Percentiles rank a stretch among this genome's conserved stretches.
Conservation (phyloP, 1,284 basidiomycete species). For the Bjerkandera adusta region DNA sequence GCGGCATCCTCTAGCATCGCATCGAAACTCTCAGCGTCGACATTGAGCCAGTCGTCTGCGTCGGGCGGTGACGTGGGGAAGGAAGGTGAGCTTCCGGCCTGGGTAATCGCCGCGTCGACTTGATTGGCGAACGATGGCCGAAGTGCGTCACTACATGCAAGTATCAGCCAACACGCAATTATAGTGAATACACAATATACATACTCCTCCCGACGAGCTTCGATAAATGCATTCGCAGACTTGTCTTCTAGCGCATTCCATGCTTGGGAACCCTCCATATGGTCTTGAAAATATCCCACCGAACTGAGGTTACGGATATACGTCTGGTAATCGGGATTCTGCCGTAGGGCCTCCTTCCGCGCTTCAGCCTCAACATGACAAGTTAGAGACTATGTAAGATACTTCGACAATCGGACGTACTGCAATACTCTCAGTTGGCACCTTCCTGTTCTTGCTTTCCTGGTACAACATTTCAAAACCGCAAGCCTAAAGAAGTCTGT, state of each 20-base stretch:
- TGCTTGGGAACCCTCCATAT: slow-evolving; percentile 70
- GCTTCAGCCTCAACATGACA: slow-evolving; percentile 47
- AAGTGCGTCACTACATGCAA: slow-evolving; percentile 46
- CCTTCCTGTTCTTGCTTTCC: slow-evolving; percentile 60
- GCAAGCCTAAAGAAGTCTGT: slow-evolving; percentile 56
- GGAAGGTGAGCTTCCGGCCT: slow-evolving; percentile 25
- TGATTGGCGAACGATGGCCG: slow-evolving; percentile 72
- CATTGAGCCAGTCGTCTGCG: slow-evolving; percentile 69
- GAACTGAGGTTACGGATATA: slow-evolving; percentile 67
- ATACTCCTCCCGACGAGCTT: slow-evolving; percentile 63
- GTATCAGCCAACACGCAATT: neutral
- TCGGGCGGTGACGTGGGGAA: slow-evolving; percentile 47
- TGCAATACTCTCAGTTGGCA: slow-evolving; percentile 40
- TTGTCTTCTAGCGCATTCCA: slow-evolving; percentile 76
- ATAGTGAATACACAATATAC: slow-evolving; percentile 26
- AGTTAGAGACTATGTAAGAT: slow-evolving; percentile 18
- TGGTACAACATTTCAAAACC: slow-evolving; percentile 95
- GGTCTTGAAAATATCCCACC: slow-evolving; percentile 73
- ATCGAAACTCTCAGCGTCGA: slow-evolving; percentile 67
- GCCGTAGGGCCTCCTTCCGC: slow-evolving; percentile 61
- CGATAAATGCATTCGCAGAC: slow-evolving; percentile 68
- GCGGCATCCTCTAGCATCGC: slow-evolving; percentile 49
- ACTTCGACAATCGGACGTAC: slow-evolving; percentile 32
- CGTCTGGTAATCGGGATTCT: slow-evolving; percentile 59
- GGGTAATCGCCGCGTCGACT: slow-evolving; percentile 62